These are phyloP conservation scores for Saksenaea vasiformis DNA, from an alignment of 371 early-diverging fungal genomes.

Conservation along the genomic window DNA sequence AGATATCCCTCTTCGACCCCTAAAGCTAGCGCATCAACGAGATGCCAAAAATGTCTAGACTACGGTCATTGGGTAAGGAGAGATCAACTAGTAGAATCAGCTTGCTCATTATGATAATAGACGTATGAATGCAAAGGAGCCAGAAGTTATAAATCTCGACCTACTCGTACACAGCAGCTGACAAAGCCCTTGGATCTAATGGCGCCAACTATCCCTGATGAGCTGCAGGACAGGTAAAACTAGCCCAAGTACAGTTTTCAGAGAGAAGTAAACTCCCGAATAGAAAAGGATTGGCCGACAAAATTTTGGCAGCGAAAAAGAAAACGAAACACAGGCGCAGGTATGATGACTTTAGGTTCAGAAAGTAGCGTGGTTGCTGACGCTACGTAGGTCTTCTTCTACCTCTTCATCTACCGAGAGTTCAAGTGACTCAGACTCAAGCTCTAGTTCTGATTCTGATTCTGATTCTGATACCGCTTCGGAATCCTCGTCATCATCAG, in stretches of 20 bases:
- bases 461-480: constrained; percentile 3
- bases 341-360: constrained; percentile 6
- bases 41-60: constrained; percentile 65
- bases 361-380: background rate
- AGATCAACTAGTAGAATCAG: background rate
- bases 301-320: constrained; percentile 53
- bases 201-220: constrained; percentile 53
- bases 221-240: constrained; percentile 47
- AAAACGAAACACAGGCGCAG: constrained; percentile 11
- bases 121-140: constrained; percentile 60
- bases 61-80: constrained; percentile 60
- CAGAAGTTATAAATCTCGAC: constrained; percentile 56
- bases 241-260: background rate
- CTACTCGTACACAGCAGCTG: constrained; percentile 67
- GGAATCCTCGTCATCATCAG: constrained; percentile 16
- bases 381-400: constrained; percentile 4
- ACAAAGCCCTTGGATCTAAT: constrained; percentile 57
- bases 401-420: constrained; percentile 10
- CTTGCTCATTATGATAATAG: constrained; percentile 19
- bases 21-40: constrained; percentile 55
- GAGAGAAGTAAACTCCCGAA: background rate
- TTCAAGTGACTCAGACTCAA: constrained; percentile 4
- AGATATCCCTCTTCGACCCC: constrained; percentile 31
- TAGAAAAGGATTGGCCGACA: constrained; percentile 58
- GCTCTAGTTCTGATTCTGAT: constrained; percentile 7